Evolutionary conservation across 2,329 filamentous ascomycete genomes (phyloP), one percentile per base, ranked within the genome.

Genomic region (Botrytis deweyae): DNA sequence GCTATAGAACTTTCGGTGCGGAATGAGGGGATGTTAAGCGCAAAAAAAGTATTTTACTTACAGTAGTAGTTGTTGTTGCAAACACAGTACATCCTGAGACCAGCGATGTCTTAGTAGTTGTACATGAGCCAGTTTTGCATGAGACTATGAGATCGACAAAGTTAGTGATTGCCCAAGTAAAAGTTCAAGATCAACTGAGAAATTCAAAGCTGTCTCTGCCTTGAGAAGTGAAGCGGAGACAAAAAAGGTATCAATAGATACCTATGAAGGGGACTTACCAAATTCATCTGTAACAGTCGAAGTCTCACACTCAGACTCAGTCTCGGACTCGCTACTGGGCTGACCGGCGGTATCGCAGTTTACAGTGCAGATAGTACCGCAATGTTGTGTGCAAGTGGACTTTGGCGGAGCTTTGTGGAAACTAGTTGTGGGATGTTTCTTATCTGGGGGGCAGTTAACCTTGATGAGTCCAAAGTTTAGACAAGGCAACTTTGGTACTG

Each of bases 271-370:
- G 14, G 16, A 29, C 61, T 25, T 42, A 63, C 61, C 61, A 29
- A 63, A 67, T 55, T 55, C 55, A 22, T 67, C 65, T 55, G 65
- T 67, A 36, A 67, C 44, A 33, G 65, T 67, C 8, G 22, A n/a
- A 38, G 65, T 67, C 33, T 25, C 36, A 36, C 46, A 67, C 65
- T 67, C 44, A 18, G 44, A 38, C 61, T 63, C 61, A 2, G 61
- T 9, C 14, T 63, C 61, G 6, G 61, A 16, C 8, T 63, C 61
- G 16, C 36, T 42, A 16, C 29, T 52, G 4, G 65, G 36, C 14
- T 67, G 25, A 1, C 65, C 65, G 4, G 44, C n/a, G 33, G 44
- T 49, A 20, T 52, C 65, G 44, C 65, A 67, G 20, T 67, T 67
- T 14, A 25, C 8, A n/a, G 20, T n/a, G 25, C 65, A 67, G 9